Evolutionary conservation across 2,329 filamentous ascomycete genomes (phyloP).

Genomic region (Cladophialophora bantiana): DNA sequence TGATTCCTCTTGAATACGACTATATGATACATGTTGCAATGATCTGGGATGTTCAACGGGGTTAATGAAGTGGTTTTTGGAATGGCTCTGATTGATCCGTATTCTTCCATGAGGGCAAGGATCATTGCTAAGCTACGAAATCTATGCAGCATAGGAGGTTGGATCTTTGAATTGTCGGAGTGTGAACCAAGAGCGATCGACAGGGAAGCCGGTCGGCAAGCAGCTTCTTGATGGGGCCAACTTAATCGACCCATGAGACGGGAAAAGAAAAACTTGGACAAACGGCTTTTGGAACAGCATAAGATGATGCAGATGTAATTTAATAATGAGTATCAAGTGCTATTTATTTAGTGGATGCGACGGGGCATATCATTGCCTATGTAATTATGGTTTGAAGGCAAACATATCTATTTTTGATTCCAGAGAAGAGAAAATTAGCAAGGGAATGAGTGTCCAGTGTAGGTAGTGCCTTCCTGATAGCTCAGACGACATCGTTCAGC

Average conservation of each 20-base stretch:
- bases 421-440: too few species aligned
- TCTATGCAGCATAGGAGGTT: background rate
- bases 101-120: background rate
- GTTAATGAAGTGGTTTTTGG: background rate
- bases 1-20: conserved; percentile 20
- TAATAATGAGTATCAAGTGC: conserved; percentile 2
- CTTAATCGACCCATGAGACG: background rate
- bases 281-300: background rate
- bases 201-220: background rate
- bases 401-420: too few species aligned
- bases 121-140: background rate
- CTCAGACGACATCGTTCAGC: background rate
- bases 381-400: too few species aligned
- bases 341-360: conserved; percentile 1
- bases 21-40: conserved; percentile 4
- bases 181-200: background rate
- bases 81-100: background rate
- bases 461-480: too few species aligned
- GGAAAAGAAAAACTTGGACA: background rate
- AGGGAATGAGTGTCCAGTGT: too few species aligned
- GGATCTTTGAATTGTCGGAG: background rate
- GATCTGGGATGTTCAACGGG: conserved; percentile 6
- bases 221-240: background rate
- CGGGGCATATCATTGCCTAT: background rate
- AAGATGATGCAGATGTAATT: conserved; percentile 4